phyloP scores from a whole-genome alignment of 352 stramenopile genomes.

The Globisporangium echinulatum region DNA sequence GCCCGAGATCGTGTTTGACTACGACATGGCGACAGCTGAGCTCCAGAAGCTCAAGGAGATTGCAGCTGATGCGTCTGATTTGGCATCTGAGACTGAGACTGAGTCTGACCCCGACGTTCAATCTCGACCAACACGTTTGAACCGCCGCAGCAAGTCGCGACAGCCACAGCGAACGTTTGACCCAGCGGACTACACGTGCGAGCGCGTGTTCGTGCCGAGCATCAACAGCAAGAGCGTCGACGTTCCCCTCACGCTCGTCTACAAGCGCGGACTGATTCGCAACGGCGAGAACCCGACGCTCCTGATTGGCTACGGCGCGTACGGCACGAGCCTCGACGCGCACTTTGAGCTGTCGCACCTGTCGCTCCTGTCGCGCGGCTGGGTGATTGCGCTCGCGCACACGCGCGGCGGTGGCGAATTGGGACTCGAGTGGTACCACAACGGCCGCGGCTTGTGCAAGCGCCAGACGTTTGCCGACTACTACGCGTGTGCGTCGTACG shows the following conservation, averaged over 20 bases:
- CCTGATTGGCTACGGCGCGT: constrained; percentile 85
- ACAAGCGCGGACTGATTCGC: constrained; percentile 40
- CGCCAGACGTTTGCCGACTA: constrained; percentile 87
- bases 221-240: constrained; percentile 26
- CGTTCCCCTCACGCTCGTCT: constrained; percentile 76
- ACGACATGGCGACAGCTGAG: constrained; percentile 45
- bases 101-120: neutral
- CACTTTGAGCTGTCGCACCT: constrained; percentile 84
- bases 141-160: too few species aligned
- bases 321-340: constrained; percentile 82
- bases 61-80: constrained; percentile 5
- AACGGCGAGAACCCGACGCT: constrained; percentile 77
- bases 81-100: neutral
- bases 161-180: constrained; percentile 10
- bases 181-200: constrained; percentile 30
- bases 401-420: constrained; percentile 86
- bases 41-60: constrained; percentile 57
- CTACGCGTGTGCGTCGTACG: constrained; percentile 47
- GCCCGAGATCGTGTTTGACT: constrained; percentile 76
- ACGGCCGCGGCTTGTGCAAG: constrained; percentile 73
- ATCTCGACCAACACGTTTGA: constrained; percentile 1
- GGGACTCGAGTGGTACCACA: constrained; percentile 84
- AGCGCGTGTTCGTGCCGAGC: constrained; percentile 38
- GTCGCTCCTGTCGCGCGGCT: constrained; percentile 79
- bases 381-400: constrained; percentile 87